Conservation (phyloP, 2,329 filamentous ascomycete species). For the Colletotrichum scovillei region DNA sequence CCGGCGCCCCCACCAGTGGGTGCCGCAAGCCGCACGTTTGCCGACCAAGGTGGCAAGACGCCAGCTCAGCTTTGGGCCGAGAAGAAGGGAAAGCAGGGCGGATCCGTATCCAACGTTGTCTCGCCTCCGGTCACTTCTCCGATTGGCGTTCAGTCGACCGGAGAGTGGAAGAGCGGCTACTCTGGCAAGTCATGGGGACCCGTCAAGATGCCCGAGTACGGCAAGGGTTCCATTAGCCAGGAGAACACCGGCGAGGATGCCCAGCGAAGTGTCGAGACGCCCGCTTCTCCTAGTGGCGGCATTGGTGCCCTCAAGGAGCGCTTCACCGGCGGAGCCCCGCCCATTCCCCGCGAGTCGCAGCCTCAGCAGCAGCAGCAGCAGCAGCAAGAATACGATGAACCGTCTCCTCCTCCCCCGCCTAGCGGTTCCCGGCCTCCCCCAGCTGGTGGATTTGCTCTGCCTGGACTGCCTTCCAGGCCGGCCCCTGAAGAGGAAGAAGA, state of each 20-base stretch:
- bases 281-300: conserved; percentile 69
- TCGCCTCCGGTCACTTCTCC: conserved; percentile 60
- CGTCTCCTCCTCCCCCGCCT: conserved; percentile 64
- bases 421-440: conserved; percentile 75
- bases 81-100: conserved; percentile 88
- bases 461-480: conserved; percentile 76
- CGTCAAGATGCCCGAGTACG: conserved; percentile 80
- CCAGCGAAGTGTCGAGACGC: conserved; percentile 59
- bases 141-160: conserved; percentile 77
- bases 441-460: conserved; percentile 80
- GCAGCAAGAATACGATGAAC: conserved; percentile 51
- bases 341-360: conserved; percentile 56
- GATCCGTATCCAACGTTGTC: conserved; percentile 56
- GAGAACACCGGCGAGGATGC: conserved; percentile 71
- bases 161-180: conserved; percentile 94
- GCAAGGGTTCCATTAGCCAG: conserved; percentile 65
- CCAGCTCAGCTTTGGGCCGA: conserved; percentile 98
- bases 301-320: conserved; percentile 83
- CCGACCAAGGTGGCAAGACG: conserved; percentile 94
- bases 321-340: conserved; percentile 79
- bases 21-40: conserved; percentile 90
- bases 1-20: conserved; percentile 73
- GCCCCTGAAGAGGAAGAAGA: conserved; percentile 67
- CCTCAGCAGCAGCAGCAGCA: not conserved
- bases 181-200: conserved; percentile 89